These are phyloP conservation scores for Cytospora leucostoma DNA, from an alignment of 2,329 filamentous ascomycete genomes.

Conservation along the genomic window DNA sequence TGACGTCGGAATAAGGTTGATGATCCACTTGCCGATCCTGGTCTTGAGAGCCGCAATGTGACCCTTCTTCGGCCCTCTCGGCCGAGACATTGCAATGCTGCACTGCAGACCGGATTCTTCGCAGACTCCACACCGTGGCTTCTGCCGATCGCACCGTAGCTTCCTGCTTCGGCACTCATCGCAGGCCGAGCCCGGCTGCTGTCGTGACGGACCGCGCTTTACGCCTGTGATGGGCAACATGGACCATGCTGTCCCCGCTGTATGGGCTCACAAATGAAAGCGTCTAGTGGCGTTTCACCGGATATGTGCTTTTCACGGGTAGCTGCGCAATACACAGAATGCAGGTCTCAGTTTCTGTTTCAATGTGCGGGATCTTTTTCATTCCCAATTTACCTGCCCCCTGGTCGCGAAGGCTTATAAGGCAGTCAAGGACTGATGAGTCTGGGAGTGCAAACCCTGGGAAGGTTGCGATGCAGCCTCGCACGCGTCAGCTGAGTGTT, in stretches of 20 bases:
- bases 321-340: too few species aligned
- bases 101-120: constrained; percentile 3
- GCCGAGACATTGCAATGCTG: neutral
- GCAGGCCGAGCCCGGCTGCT: constrained; percentile 12
- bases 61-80: constrained; percentile 17
- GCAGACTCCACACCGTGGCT: constrained; percentile 14
- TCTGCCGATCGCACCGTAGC: constrained; percentile 19
- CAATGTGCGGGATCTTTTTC: too few species aligned
- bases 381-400: too few species aligned
- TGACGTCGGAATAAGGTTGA: neutral
- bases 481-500: too few species aligned
- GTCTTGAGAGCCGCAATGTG: constrained; percentile 8
- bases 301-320: too few species aligned
- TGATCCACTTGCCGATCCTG: constrained; percentile 4
- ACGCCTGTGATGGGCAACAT: neutral
- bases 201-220: neutral
- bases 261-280: neutral
- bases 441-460: too few species aligned
- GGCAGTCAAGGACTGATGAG: too few species aligned
- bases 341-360: too few species aligned
- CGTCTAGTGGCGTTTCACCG: neutral
- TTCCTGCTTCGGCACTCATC: constrained; percentile 19
- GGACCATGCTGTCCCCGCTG: neutral
- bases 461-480: too few species aligned
- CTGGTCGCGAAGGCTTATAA: too few species aligned